Evolutionary conservation across 1,139 yeast species (phyloP), one percentile per base, ranked within the genome.

Genomic region (Blastobotrys persicus): DNA sequence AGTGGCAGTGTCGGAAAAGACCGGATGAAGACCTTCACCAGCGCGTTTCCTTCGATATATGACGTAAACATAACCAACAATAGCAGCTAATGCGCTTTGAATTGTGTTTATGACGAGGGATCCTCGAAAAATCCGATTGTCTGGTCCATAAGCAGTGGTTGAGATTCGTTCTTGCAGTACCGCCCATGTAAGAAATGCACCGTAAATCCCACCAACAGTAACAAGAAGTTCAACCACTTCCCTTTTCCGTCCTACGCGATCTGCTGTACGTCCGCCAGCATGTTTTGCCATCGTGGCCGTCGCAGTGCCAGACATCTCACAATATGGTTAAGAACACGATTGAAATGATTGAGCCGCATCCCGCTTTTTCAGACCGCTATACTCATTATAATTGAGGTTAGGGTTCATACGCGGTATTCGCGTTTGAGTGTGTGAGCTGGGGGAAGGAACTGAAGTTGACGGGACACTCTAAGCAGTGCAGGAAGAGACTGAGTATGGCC

Each of bases 181-280:
- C 0, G 96, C 91, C 98, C 98, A 92, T 1, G 92, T 77, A 33
- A 92, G 70, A 61, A 92, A 92, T 35, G 96, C 83, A 1, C 80
- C 81, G 62, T 91, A 92, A 42, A 92, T 85, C 0, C 96, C 96
- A 1, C 69, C 58, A 0, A 85, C 81, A 60, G 91, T 85, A 7
- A 78, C 55, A 0, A 76, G 56, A 35, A 85, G 71, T 20, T 62
- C 50, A 5, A 50, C 23, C 7, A 43, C 20, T 7, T 37, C 41
- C 28, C 14, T 37, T 14, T 37, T 37, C 4, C 14, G 41, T 16
- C 41, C 19, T 23, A 5, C 28, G 9, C 16, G n/a, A 4, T 12
- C 28, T 11, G 17, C 4, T 6, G 9, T 14, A 18, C 28, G 9
- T 7, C 6, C 18, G 7, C 19, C n/a, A 6, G 26, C 16, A 7